Base-by-base conservation (phyloP, 495 filamentous ascomycete species). In the Penicillium psychrofluorescens region DNA sequence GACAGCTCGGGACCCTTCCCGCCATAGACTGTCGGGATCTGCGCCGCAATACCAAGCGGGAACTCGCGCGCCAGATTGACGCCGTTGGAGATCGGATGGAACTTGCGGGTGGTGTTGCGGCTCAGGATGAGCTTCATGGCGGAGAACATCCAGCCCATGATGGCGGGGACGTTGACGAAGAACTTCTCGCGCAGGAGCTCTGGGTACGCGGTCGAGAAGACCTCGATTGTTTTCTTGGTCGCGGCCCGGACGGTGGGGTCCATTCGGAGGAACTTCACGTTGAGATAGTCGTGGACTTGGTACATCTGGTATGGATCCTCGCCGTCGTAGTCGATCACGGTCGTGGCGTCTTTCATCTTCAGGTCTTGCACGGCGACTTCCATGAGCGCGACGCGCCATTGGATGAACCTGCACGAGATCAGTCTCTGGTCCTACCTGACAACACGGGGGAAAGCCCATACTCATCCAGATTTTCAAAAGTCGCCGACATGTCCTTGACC, bases 241-340 rank as follows among this genome's bases (percentile, higher is more conserved):
- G 86, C 84, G 10, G 80, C 71, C 50, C 81, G 83, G 51, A 86
- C 73, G n/a, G 64, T 62, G 2, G 84, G 75, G 40, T 86, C 79
- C 59, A 81, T 74, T 15, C 85, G 81, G 35, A 95, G 70, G 72
- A 95, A 95, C 50, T 77, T 83, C 55, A 95, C 78, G 39, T 78
- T 79, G 48, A 85, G 69, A 72, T 94, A 95, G 68, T 95, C 90
- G 69, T 95, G 90, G 6, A 95, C 80, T 63, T 95, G 89, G 48
- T 85, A 74, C 59, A 89, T 86, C 67, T 88, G 82, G 66, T 95
- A 92, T 2, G 85, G 86, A 59, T 95, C 90, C 12, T 72, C 65
- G 48, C 77, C 74, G 40, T 80, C 77, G 48, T 87, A 84, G 1
- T 85, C 83, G 50, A 95, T 90, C 27, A 83, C 77, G 43, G 72